Conservation (phyloP, 1,139 yeast species). For the Pichia sp. region DNA sequence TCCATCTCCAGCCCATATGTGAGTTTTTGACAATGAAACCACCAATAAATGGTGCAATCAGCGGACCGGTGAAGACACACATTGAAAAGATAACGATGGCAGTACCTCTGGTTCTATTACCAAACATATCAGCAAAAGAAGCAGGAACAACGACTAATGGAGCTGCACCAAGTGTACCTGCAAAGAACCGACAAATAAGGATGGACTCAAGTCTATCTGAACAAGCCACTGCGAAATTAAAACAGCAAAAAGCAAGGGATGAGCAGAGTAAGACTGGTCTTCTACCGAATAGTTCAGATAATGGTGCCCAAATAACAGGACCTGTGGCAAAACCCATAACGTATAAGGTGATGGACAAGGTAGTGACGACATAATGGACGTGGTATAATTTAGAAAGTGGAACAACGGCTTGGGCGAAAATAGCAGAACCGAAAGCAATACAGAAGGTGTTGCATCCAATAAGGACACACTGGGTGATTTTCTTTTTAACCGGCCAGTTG, state of each 20-base stretch:
- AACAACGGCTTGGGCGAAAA: too few relatives aligned
- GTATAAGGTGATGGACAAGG: slow-evolving; percentile 67
- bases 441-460: too few relatives aligned
- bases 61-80: slow-evolving; percentile 74
- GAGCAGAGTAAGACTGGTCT: slow-evolving; percentile 54
- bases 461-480: too few relatives aligned
- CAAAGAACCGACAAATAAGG: slow-evolving; percentile 70
- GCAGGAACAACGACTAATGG: slow-evolving; percentile 85
- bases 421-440: too few relatives aligned
- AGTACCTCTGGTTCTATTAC: slow-evolving; percentile 59
- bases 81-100: slow-evolving; percentile 65
- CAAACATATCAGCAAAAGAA: slow-evolving; percentile 73
- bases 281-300: slow-evolving; percentile 76
- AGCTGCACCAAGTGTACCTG: slow-evolving; percentile 76
- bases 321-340: slow-evolving; percentile 85
- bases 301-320: slow-evolving; percentile 79
- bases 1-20: slow-evolving; percentile 76
- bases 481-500: slow-evolving; percentile 50
- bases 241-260: slow-evolving; percentile 53
- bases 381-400: too few relatives aligned
- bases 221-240: slow-evolving; percentile 64
- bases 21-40: slow-evolving; percentile 53
- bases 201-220: slow-evolving; percentile 65
- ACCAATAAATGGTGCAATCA: slow-evolving; percentile 72
- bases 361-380: slow-evolving; percentile 51